Base-by-base conservation (phyloP, 805 yeast species). In the Dipodascopsis tothii region DNA sequence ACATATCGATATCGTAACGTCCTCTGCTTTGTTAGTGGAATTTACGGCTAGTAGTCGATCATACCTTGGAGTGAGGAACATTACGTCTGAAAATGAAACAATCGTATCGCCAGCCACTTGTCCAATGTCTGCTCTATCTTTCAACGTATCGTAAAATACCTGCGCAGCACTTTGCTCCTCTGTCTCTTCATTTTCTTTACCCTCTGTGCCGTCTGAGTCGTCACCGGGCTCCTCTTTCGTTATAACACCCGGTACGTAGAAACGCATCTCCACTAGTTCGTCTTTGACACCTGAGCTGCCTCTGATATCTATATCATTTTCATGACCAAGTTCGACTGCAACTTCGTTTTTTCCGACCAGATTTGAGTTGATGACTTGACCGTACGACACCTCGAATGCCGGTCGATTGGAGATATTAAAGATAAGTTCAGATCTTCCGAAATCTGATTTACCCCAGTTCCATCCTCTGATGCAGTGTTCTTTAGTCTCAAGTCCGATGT, bases 391-490 rank as follows among this genome's bases (percentile, higher is more conserved):
- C 66, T 92, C 98, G 62, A 90, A 90, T 9, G 81, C 77, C 2
- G 98, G 97, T 57, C 84, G 81, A 55, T 86, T 86, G 59, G 84
- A 84, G 19, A 88, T 80, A 45, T 80, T 78, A 65, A 92, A 88
- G 22, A 85, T 77, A 62, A 92, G 70, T 63, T 92, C 98, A 56
- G 86, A 84, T 62, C 95, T 77, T 18, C 94, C 95, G 60, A 92
- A 76, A 61, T 88, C 95, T 14, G 90, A 73, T 52, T 81, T 79
- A 43, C 99, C 99, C 98, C 98, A 92, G 65, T 92, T 92, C 98
- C 98, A 92, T 25, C 99, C 99, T 67, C 96, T 77, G 52, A 92
- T 69, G 3, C 96, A 83, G 65, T 92, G 98, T 57, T 90, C 97
- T 57, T 73, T 78, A 50, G 75, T 81, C 56, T 92, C 97, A 46